Base-by-base conservation (phyloP, 2,329 filamentous ascomycete species). In the Colletotrichum paranaense region DNA sequence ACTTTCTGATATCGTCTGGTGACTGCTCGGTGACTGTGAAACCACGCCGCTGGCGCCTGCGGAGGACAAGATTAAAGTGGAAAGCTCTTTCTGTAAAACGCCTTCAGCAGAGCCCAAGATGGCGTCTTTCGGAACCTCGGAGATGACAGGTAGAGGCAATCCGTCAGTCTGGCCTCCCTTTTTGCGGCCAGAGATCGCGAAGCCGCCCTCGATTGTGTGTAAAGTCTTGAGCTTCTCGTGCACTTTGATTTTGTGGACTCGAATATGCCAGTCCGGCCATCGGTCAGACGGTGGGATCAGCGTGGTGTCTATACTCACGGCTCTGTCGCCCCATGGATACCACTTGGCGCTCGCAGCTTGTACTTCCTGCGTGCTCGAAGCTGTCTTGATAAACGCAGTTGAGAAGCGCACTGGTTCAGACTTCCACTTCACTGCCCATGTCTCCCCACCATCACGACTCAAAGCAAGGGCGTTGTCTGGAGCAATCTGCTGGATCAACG, bases 191-290 rank as follows among this genome's bases (percentile, higher is more conserved):
- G n/a, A 60, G 14, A 78, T 75, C 0, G 78, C 77, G 38, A 79
- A 80, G 0, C 77, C 78, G 0, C 78, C 77, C 46, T 77, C 78
- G 3, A 76, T 70, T 3, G 75, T 67, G 30, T 74, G 68, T 1
- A 78, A 28, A 0, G 56, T 60, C n/a, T 53, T 46, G 1, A 62
- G n/a, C 1, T n/a, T 7, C 22, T 24, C 30, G 2, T 60, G 58
- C 0, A 62, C 14, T n/a, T 42, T 53, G 42, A 79, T 24, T 0
- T 75, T 75, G 53, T 82, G 81, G 0, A 80, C 53, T 0, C 80
- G 58, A 0, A 80, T 46, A 70, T 82, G 80, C 80, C 81, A 82
- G 24, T 82, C 80, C 1, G 81, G 81, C 81, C 80, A 82, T 8
- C 76, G 68, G n/a, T 74, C 67, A 1, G 76, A 78, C 0, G 81